Evolutionary conservation across 78 protist genomes (phyloP).

Genomic region (Dictyostelium firmibasis): DNA sequence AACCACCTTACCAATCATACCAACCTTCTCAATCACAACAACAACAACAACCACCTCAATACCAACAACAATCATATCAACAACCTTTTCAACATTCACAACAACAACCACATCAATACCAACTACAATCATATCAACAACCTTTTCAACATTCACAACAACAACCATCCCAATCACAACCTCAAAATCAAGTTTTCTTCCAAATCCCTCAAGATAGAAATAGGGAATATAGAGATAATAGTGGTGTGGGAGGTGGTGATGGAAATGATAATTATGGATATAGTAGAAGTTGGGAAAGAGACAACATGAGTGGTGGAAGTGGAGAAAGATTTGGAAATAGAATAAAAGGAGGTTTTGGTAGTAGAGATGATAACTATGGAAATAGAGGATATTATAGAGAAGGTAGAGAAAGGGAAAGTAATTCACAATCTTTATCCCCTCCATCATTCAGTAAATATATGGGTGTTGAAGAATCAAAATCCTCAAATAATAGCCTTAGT

Average conservation of each 20-base stretch:
- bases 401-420: neutral
- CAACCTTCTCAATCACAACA: conserved; percentile 17
- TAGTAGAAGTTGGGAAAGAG: neutral
- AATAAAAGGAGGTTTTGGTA: neutral
- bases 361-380: neutral
- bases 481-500: no score
- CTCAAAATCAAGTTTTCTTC: neutral
- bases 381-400: neutral
- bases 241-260: neutral
- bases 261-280: neutral
- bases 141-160: no score
- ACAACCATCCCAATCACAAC: neutral
- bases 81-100: no score
- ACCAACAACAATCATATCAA: neutral
- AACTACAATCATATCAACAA: no score
- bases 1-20: neutral
- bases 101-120: neutral
- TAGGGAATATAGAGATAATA: neutral
- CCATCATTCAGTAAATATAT: neutral
- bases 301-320: neutral
- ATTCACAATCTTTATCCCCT: neutral
- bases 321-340: neutral
- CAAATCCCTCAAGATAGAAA: neutral
- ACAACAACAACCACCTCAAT: neutral
- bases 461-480: no score